phyloP scores from a whole-genome alignment of 2,329 filamentous ascomycete genomes.

The Aspergillus sp. region DNA sequence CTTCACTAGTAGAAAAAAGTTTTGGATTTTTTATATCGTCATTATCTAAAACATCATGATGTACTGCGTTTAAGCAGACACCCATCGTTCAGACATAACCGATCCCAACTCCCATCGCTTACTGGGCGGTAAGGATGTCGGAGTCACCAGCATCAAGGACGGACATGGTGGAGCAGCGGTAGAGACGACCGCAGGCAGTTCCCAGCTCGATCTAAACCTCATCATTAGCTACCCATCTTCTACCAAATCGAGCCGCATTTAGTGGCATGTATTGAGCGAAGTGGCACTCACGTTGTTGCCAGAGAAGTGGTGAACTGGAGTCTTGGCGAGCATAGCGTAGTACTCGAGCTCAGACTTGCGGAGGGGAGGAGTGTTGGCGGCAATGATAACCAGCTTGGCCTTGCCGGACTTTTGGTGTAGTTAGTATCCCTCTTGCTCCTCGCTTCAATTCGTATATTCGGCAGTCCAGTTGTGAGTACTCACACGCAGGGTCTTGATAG shows the following conservation, averaged over 20 bases:
- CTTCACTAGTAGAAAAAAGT: slow-evolving; percentile 1
- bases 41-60: slow-evolving; percentile 24
- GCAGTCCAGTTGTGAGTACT: slow-evolving; percentile 6
- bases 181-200: slow-evolving; percentile 98
- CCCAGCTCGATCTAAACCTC: slow-evolving; percentile 84
- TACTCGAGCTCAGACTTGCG: slow-evolving; percentile 97
- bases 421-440: neutral
- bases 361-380: slow-evolving; percentile 95
- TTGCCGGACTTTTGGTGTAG: slow-evolving; percentile 65
- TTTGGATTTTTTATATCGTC: slow-evolving; percentile 23
- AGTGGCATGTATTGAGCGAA: neutral
- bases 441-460: neutral
- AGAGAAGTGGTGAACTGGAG: slow-evolving; percentile 93
- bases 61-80: slow-evolving; percentile 9
- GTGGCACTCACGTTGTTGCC: slow-evolving; percentile 91
- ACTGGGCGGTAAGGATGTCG: slow-evolving; percentile 73
- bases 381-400: slow-evolving; percentile 97
- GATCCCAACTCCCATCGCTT: slow-evolving; percentile 18
- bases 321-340: slow-evolving; percentile 91
- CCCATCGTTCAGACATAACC: slow-evolving; percentile 24
- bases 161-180: slow-evolving; percentile 96
- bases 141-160: slow-evolving; percentile 97
- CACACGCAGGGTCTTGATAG: slow-evolving; percentile 78
- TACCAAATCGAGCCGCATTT: slow-evolving; percentile 12
- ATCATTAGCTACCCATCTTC: slow-evolving; percentile 54